A percentile compares a stretch with the other conserved stretches of the same genome.
Conservation (phyloP, 768 basidiomycete species). For the Trametes gibbosa region DNA sequence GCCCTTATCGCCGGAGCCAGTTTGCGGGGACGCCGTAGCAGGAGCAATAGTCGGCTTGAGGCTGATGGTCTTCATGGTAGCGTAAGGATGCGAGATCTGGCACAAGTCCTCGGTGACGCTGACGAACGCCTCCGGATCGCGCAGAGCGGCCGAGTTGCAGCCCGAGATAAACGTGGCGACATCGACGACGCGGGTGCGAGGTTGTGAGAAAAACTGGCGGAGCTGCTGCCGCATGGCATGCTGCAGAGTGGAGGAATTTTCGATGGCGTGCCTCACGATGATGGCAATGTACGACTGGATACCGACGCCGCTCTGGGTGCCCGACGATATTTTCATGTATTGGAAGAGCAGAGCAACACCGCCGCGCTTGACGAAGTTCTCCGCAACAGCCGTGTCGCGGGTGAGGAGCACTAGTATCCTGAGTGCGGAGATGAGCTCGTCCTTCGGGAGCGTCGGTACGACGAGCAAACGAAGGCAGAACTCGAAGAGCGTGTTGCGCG, state of each 20-base stretch:
- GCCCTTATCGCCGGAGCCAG: not conserved
- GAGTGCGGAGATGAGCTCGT: constrained; percentile 79
- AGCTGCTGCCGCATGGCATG: constrained; percentile 81
- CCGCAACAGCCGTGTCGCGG: constrained; percentile 61
- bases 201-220: constrained; percentile 73
- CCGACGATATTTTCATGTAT: constrained; percentile 55
- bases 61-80: constrained; percentile 26
- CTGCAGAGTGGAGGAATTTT: constrained; percentile 64
- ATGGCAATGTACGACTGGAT: constrained; percentile 83
- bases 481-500: constrained; percentile 68
- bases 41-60: constrained; percentile 19
- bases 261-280: constrained; percentile 89
- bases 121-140: constrained; percentile 77
- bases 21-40: not conserved
- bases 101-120: constrained; percentile 69
- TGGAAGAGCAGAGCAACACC: constrained; percentile 66
- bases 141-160: constrained; percentile 75
- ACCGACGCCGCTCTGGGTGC: constrained; percentile 48
- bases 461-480: constrained; percentile 72
- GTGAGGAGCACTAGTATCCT: constrained; percentile 86
- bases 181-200: constrained; percentile 69
- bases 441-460: constrained; percentile 61
- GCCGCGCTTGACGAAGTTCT: constrained; percentile 63
- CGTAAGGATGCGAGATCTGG: constrained; percentile 64
- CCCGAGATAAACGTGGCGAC: constrained; percentile 69